phyloP scores from a whole-genome alignment of 768 basidiomycete species.

The Macrocybe gigantea region DNA sequence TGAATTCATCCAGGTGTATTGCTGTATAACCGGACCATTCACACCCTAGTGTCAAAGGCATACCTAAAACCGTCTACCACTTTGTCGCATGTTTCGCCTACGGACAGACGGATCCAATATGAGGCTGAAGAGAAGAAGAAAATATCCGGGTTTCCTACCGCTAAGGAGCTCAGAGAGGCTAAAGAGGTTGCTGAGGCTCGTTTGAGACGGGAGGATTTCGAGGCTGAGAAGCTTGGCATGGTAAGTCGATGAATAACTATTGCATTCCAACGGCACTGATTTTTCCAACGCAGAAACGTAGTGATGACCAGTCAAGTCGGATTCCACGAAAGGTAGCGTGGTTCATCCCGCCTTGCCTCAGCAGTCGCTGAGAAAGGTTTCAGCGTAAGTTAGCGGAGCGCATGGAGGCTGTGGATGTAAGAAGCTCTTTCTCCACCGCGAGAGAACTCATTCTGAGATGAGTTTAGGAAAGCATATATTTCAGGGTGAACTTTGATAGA shows the following conservation, averaged over 20 bases:
- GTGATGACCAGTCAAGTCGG: conserved; percentile 40
- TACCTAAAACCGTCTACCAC: conserved; percentile 79
- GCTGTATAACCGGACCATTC: conserved; percentile 57
- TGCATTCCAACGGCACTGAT: not conserved
- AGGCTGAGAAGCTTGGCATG: conserved; percentile 66
- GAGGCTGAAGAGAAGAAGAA: conserved; percentile 74
- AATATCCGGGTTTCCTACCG: conserved; percentile 70
- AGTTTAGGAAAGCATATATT: conserved; percentile 61
- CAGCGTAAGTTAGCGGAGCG: conserved; percentile 41
- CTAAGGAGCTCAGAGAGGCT: conserved; percentile 71
- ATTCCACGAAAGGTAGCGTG: conserved; percentile 48
- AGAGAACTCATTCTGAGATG: too few species aligned
- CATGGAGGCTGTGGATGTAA: conserved; percentile 63
- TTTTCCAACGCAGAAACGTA: conserved; percentile 50
- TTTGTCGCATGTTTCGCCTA: conserved; percentile 73
- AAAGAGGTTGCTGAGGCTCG: conserved; percentile 62
- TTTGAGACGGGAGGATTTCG: conserved; percentile 65
- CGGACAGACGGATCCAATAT: conserved; percentile 76
- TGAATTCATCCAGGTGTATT: conserved; percentile 13
- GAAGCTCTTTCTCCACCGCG: conserved; percentile 10
- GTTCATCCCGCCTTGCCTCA: not conserved
- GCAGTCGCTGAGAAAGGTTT: not conserved
- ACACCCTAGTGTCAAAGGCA: conserved; percentile 63
- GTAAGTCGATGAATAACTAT: conserved; percentile 33
- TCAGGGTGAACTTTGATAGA: conserved; percentile 85